phyloP scores from a whole-genome alignment of 768 basidiomycete genomes.

The Fomitopsis pulvina region DNA sequence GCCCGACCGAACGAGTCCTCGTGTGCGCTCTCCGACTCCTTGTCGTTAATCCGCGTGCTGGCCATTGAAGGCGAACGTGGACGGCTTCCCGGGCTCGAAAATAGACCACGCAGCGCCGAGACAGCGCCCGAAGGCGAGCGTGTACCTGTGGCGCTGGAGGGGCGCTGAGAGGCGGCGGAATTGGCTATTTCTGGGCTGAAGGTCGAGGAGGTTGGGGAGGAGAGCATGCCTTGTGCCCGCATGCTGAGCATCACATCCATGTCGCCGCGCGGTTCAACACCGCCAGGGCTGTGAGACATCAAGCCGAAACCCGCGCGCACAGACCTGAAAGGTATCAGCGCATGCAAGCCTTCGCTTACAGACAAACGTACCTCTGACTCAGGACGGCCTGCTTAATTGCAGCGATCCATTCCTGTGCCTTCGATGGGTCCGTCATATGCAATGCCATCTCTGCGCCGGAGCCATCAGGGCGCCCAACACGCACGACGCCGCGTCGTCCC shows the following conservation, averaged over 20 bases:
- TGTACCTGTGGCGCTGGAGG: not conserved
- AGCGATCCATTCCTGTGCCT: constrained; percentile 72
- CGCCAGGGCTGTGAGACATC: constrained; percentile 33
- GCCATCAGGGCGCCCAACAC: constrained; percentile 50
- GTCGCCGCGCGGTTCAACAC: constrained; percentile 66
- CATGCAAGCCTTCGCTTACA: not conserved
- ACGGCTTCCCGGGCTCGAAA: constrained; percentile 35
- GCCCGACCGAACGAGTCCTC: constrained; percentile 54
- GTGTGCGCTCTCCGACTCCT: constrained; percentile 4
- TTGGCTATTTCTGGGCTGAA: not conserved
- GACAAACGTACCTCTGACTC: constrained; percentile 50
- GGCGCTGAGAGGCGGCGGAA: not conserved
- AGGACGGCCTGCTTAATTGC: constrained; percentile 69
- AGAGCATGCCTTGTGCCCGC: constrained; percentile 56
- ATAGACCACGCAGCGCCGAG: constrained; percentile 55
- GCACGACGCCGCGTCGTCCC: constrained; percentile 48
- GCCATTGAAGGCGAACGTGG: constrained; percentile 48
- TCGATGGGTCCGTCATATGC: constrained; percentile 52
- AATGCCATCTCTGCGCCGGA: constrained; percentile 28
- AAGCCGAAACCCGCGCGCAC: constrained; percentile 60
- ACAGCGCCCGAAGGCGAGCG: constrained; percentile 28
- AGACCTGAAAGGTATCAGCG: constrained; percentile 36
- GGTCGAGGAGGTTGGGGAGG: constrained; percentile 21
- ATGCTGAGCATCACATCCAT: constrained; percentile 83
- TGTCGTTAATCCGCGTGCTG: not conserved